phyloP scores from a whole-genome alignment of 345 rosid genomes.

The Draba incana region DNA sequence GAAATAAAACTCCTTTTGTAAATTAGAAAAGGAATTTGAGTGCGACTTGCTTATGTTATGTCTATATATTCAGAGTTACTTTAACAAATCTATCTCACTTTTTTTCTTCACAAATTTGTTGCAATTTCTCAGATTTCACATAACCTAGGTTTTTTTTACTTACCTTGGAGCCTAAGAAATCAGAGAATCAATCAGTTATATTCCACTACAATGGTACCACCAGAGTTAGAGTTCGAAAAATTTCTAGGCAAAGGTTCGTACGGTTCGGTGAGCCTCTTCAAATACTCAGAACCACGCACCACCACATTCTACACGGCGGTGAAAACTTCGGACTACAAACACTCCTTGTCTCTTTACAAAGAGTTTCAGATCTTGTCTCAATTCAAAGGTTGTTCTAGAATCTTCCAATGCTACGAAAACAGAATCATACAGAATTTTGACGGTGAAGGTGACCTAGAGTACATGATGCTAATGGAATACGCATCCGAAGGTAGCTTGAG shows the following conservation, averaged over 20 bases:
- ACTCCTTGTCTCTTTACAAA: constrained; percentile 39
- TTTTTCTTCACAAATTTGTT: no score
- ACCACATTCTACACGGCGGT: constrained; percentile 30
- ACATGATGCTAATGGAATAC: constrained; percentile 48
- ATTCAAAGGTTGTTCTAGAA: constrained; percentile 37
- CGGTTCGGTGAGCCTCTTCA: constrained; percentile 16
- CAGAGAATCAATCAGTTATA: no score
- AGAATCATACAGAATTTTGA: constrained; percentile 16
- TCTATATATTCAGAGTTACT: no score
- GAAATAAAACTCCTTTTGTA: no score
- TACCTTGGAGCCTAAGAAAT: no score
- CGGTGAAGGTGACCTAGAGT: constrained; percentile 33
- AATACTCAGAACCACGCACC: constrained; percentile 2
- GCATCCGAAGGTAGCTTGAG: constrained; percentile 50
- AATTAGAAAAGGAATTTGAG: no score
- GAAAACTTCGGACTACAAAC: constrained; percentile 38
- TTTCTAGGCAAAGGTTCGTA: neutral
- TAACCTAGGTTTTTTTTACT: no score
- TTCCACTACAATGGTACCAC: neutral
- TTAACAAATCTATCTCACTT: no score
- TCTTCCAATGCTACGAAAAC: constrained; percentile 47
- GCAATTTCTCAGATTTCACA: no score
- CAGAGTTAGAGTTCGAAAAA: neutral
- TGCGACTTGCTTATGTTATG: no score
- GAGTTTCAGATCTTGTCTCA: constrained; percentile 45